phyloP scores from a whole-genome alignment of 2,329 filamentous ascomycete genomes.

The Exophiala lecanii-corni region DNA sequence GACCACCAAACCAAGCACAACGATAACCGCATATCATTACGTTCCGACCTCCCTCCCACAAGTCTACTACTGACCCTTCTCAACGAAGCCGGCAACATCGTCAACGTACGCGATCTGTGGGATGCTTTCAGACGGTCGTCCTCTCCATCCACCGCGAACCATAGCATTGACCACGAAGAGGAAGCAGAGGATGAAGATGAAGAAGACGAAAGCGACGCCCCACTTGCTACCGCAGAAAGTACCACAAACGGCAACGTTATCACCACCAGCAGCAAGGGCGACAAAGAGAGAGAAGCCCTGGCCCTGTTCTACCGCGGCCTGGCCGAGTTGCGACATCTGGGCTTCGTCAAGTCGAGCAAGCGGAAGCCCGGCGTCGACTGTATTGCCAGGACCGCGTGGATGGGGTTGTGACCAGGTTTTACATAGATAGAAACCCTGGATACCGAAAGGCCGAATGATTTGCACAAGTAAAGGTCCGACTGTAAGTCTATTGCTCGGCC shows the following conservation, averaged over 20 bases:
- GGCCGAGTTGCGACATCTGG: conserved; percentile 78
- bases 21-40: conserved; percentile 32
- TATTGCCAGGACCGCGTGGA: conserved; percentile 76
- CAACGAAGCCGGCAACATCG: conserved; percentile 56
- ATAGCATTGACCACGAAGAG: conserved; percentile 39
- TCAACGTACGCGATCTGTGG: conserved; percentile 60
- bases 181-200: conserved; percentile 36
- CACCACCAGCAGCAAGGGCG: conserved; percentile 22
- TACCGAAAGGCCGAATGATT: too few species aligned
- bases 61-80: conserved; percentile 60
- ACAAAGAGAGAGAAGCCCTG: conserved; percentile 38
- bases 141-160: too few species aligned
- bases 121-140: conserved; percentile 46
- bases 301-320: conserved; percentile 79
- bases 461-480: too few species aligned
- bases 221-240: too few species aligned
- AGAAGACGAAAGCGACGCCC: neutral
- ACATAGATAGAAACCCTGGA: too few species aligned
- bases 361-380: conserved; percentile 69
- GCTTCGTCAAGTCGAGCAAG: conserved; percentile 71
- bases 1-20: neutral
- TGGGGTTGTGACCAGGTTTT: conserved; percentile 47
- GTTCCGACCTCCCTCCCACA: conserved; percentile 51
- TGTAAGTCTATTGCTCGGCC: too few species aligned
- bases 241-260: too few species aligned